Evolutionary conservation across 2,329 filamentous ascomycete genomes (phyloP), one percentile per base, ranked within the genome.

Genomic region (Pseudocercospora macadamiae): DNA sequence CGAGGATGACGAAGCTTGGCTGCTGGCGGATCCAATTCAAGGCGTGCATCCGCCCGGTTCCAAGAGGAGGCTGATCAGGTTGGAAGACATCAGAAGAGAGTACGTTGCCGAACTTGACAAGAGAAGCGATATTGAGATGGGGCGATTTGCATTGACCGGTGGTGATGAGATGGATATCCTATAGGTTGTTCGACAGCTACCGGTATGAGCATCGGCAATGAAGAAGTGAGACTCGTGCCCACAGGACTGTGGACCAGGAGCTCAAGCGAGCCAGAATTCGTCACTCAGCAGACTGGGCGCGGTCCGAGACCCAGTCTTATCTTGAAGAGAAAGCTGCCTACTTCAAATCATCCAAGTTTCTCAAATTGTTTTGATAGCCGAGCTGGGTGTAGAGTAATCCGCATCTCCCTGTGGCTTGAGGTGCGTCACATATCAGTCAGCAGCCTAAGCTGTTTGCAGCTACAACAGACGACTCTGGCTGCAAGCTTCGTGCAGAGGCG

Each of bases 21-120:
- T 96, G n/a, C 76, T 86, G 18, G 81, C 83, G 16, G 80, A 82
- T 37, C 74, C 79, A 30, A 74, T 75, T 10, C 75, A 80, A 34
- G 57, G 77, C 75, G 68, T 80, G 77, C 47, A 66, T 63, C 57
- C 44, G 62, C 61, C 39, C 19, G 62, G 60, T 3, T 60, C 67
- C 55, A 89, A 88, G 78, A 86, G 93, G 62, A 88, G 85, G 71
- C 86, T 97, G 32, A 83, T 97, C 14, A 96, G 91, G 28, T 78
- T 99, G 55, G 89, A 89, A 26, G 93, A 96, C 73, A 80, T 97
- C 53, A 84, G 93, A 70, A 91, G 89, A 74, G 89, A 93, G 72
- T 99, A 97, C 74, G 90, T 96, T 76, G 86, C 84, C 21, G 92
- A 97, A 75, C 78, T 99, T 70, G 95, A 99, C 76, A 84, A 91